Evolutionary conservation across 2,329 filamentous ascomycete genomes (phyloP).

Genomic region (Neonectria magnoliae): DNA sequence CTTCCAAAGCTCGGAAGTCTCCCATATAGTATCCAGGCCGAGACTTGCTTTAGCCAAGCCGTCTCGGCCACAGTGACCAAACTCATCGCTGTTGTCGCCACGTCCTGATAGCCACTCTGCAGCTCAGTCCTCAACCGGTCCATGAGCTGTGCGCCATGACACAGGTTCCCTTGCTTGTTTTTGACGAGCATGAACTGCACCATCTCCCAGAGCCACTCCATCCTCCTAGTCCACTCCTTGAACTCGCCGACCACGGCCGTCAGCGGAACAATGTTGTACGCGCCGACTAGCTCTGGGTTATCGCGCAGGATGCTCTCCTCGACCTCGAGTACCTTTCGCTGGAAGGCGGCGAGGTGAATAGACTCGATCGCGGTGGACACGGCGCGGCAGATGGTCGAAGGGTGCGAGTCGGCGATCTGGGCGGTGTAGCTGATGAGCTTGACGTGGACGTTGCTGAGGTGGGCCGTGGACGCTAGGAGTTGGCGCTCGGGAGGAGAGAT

Average conservation of each 20-base stretch:
- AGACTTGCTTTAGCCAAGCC: slow-evolving; percentile 90
- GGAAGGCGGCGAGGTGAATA: slow-evolving; percentile 81
- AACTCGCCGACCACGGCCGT: slow-evolving; percentile 87
- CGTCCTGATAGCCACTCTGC: slow-evolving; percentile 88
- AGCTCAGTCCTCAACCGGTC: slow-evolving; percentile 79
- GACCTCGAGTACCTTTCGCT: slow-evolving; percentile 84
- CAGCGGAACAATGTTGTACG: slow-evolving; percentile 91
- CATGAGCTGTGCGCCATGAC: slow-evolving; percentile 79
- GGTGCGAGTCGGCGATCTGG: slow-evolving; percentile 74
- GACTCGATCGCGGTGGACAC: slow-evolving; percentile 82
- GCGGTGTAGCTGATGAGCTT: slow-evolving; percentile 74
- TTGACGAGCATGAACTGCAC: slow-evolving; percentile 71
- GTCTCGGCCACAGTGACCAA: slow-evolving; percentile 83
- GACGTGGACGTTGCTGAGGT: slow-evolving; percentile 81
- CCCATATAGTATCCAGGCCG: slow-evolving; percentile 91
- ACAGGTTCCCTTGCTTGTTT: slow-evolving; percentile 50
- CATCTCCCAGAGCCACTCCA: slow-evolving; percentile 87
- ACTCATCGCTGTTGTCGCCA: slow-evolving; percentile 79
- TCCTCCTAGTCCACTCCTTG: slow-evolving; percentile 81
- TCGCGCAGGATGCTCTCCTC: slow-evolving; percentile 80
- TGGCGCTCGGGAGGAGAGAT: slow-evolving; percentile 84
- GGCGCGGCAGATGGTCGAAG: slow-evolving; percentile 86
- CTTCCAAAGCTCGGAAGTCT: slow-evolving; percentile 79
- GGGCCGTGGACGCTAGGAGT: slow-evolving; percentile 79
- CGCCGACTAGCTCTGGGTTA: slow-evolving; percentile 84